Evolutionary conservation across 768 basidiomycete species (phyloP), one percentile per base, ranked within the genome.

Genomic region (Boletus speciosus): DNA sequence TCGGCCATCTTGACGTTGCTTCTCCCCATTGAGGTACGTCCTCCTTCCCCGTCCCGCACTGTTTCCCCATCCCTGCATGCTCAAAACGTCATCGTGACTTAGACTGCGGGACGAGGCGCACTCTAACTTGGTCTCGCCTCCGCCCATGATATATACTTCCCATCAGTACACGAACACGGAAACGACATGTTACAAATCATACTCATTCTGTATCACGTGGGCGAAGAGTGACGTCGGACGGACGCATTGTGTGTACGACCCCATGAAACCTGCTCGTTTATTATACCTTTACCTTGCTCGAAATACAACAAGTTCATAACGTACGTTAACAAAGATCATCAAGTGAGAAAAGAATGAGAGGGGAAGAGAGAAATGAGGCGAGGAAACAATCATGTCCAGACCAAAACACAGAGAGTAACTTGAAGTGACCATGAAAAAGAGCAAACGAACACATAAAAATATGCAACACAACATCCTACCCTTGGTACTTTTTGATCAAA

Each of bases 401-500:
- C 8, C 29, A 29, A 29, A 29, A 9, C 29, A 9, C 29, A 27
- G 25, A 27, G 37, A 16, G 10, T 12, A 39, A 19, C 19, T 19
- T 19, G 19, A 19, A 25, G 25, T 25, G 4, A 19, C 32, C 16
- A 19, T 19, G 4, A 11, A 42, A 19, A 37, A 2, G 23, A 23
- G 23, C 6, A 15, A 12, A 41, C 6, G 3, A 21, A 42, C 21
- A 23, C 4, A 34, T 35, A 9, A 9, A 10, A 1, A 34, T 15
- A 21, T 3, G 25, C 31, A 14, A 35, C 56, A 29, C 23, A 5
- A 35, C 8, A 35, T 35, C 12, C 36, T 59, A 69, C 32, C 75
- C 74, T 70, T 92, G 89, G 66, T 90, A 92, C 63, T 89, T 87
- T 80, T 84, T 86, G 66, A 91, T 91, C 57, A 91, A 73, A 70